Conservation (phyloP, 2,329 filamentous ascomycete species). For the Graphiopsis chlorocephala region DNA sequence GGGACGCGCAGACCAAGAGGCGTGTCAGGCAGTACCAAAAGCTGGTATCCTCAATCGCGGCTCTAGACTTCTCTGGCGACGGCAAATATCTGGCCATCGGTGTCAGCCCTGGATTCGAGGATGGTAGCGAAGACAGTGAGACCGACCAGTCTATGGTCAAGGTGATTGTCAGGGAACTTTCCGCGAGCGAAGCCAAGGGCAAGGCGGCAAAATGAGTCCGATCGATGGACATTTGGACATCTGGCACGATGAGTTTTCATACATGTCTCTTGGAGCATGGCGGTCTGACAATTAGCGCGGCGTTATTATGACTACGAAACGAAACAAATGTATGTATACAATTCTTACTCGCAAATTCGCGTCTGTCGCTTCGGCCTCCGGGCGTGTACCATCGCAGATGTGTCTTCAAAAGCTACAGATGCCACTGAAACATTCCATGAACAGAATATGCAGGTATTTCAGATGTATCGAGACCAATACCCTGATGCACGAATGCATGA, state of each 20-base stretch:
- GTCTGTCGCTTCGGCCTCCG: not conserved
- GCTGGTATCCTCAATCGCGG: constrained; percentile 74
- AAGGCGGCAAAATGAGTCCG: constrained; percentile 64
- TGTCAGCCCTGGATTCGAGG: constrained; percentile 82
- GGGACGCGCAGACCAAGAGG: constrained; percentile 88
- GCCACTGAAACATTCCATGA: not conserved
- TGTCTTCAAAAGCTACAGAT: not conserved
- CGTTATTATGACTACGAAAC: constrained; percentile 2
- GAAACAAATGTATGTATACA: constrained; percentile 3
- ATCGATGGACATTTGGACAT: not conserved
- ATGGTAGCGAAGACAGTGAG: constrained; percentile 75
- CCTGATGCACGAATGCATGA: not conserved
- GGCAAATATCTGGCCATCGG: constrained; percentile 77
- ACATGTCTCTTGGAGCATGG: not conserved
- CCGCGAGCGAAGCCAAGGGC: constrained; percentile 82
- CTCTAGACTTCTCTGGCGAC: constrained; percentile 72
- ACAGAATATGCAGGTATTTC: not conserved
- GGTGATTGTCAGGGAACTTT: constrained; percentile 78
- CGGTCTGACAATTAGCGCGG: constrained; percentile 12
- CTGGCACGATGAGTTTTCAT: not conserved
- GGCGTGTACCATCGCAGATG: not conserved
- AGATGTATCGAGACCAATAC: not conserved
- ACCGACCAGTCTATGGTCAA: constrained; percentile 68
- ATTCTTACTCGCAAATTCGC: not conserved
- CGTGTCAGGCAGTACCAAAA: constrained; percentile 87